Evolutionary conservation across 1,284 basidiomycete species (phyloP).

Genomic region (Pascua sp.): DNA sequence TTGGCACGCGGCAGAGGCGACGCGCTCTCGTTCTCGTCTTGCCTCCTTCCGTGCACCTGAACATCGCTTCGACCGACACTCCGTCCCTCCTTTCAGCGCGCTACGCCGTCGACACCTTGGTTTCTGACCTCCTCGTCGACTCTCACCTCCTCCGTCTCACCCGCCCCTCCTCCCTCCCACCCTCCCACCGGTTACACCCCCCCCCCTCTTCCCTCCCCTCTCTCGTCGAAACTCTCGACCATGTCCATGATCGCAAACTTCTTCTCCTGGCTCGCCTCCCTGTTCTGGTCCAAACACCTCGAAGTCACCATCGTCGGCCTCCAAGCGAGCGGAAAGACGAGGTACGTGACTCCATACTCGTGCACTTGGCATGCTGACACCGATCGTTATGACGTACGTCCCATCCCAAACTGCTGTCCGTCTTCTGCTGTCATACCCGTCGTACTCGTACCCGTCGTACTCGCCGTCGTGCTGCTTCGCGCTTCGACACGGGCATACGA

Average conservation of each 20-base stretch:
- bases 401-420: background rate
- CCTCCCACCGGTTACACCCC: too few relatives aligned
- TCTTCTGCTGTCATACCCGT: background rate
- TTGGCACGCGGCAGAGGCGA: too few relatives aligned
- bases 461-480: background rate
- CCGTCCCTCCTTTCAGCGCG: too few relatives aligned
- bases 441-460: background rate
- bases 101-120: too few relatives aligned
- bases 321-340: conserved; percentile 89
- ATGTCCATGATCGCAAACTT: conserved; percentile 12
- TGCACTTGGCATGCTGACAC: conserved; percentile 1
- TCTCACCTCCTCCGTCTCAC: too few relatives aligned
- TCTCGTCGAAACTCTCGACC: background rate
- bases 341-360: conserved; percentile 48
- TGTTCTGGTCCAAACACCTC: conserved; percentile 82
- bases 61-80: too few relatives aligned
- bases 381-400: background rate
- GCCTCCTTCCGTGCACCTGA: too few relatives aligned
- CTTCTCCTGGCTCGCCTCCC: conserved; percentile 56
- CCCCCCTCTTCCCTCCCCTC: background rate
- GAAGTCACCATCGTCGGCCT: conserved; percentile 92
- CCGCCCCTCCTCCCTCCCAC: background rate
- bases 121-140: too few relatives aligned
- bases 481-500: too few relatives aligned
- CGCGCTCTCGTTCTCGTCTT: too few relatives aligned